Evolutionary conservation across 1,139 yeast genomes (phyloP), one percentile per base, ranked within the genome.

Genomic region (Tardiomyces digboiensis): DNA sequence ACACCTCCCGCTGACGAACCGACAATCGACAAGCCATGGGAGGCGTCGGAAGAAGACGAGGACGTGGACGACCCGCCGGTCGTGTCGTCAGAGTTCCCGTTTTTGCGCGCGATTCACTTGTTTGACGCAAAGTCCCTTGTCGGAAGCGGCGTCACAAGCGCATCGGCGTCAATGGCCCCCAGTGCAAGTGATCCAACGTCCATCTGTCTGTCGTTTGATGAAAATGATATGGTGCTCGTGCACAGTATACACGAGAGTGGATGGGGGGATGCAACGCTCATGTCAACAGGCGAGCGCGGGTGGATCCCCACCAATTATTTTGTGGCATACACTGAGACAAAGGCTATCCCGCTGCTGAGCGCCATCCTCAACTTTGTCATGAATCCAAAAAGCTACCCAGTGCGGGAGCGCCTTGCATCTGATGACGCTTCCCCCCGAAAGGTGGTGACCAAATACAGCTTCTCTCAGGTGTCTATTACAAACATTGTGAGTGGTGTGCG

Each of bases 221-320:
- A 78, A 54, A 78, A 80, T 49, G 97, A 88, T 55, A 68, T 87
- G 46, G 95, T 91, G 0, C 82, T 87, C 59, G 84, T 91, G 7
- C 96, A 89, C 60, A 78, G 89, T 8, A 78, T 88, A 23, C 97
- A 91, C 62, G 81, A 84, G 44, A 82, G 95, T 16, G 98, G 97
- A 1, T 91, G 98, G 98, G 97, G 96, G 47, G 97, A 91, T 62
- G 97, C 89, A 2, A 88, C 97, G 0, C 63, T 85, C 41, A 62
- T 82, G 16, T 78, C 79, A 43, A 73, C 84, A 6, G 75, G 85
- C 45, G 75, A 76, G 53, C 72, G 96, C 48, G 98, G 98, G 21
- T 91, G 98, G 98, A 87, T 91, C 16, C 98, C 98, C 2, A 82
- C 89, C 72, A 89, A 89, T 61, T 91, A 87, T 64, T 91, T 89